Evolutionary conservation across 2,329 filamentous ascomycete species (phyloP).

Genomic region (Curvularia eragrostidis): DNA sequence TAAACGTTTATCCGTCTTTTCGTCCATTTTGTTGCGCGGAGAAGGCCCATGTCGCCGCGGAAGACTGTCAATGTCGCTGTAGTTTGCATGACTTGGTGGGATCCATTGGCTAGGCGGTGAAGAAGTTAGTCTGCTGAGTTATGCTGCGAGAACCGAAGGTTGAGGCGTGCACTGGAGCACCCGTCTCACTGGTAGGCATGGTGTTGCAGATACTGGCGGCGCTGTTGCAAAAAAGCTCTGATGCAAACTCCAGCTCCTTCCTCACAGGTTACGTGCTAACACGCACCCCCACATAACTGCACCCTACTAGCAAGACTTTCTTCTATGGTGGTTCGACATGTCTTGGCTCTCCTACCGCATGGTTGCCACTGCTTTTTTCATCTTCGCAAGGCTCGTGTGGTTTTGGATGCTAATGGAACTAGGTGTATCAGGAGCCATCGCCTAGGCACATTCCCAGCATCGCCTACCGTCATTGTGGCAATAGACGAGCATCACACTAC

Average conservation of each 20-base stretch:
- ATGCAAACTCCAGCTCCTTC: conserved; percentile 7
- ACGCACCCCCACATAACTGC: not conserved
- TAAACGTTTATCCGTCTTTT: not conserved
- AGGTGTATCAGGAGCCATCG: not conserved
- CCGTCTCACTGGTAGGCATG: not conserved
- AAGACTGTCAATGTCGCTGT: not conserved
- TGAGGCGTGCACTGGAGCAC: not conserved
- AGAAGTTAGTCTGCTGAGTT: not conserved
- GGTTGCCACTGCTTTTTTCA: not conserved
- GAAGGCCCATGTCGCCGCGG: not conserved
- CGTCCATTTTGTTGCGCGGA: not conserved
- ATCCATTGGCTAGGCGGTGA: not conserved
- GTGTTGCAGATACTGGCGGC: not conserved
- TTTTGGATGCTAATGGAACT: not conserved
- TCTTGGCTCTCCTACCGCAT: not conserved
- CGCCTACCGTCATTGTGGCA: not conserved
- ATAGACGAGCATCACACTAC: not conserved
- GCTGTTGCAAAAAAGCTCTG: not conserved
- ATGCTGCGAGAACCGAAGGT: not conserved
- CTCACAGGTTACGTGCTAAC: not conserved
- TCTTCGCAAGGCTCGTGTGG: not conserved
- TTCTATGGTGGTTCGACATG: not conserved
- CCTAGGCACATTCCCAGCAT: not conserved
- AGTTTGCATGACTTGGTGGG: not conserved
- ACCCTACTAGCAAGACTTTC: not conserved